Conservation (phyloP, 2,329 filamentous ascomycete species). For the Fusarium sp. region DNA sequence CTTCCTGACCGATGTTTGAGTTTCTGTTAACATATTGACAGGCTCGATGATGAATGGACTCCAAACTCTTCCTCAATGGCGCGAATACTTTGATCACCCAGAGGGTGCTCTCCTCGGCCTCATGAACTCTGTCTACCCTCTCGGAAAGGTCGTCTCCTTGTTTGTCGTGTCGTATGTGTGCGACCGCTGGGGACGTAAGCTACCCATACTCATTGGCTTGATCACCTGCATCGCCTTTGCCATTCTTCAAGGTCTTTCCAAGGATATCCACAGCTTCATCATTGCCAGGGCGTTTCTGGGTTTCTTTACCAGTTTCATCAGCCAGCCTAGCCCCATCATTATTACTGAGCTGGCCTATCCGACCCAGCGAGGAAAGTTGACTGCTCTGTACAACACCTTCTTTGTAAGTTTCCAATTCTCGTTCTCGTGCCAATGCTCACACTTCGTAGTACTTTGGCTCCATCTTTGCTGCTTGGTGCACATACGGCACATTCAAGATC, state of each 20-base stretch:
- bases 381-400: background rate
- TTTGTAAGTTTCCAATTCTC: background rate
- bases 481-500: conserved; percentile 16
- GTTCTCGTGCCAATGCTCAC: too few relatives aligned
- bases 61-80: conserved; percentile 55
- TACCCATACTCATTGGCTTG: conserved; percentile 50
- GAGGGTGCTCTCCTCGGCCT: conserved; percentile 49
- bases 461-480: conserved; percentile 19
- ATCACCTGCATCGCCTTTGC: background rate
- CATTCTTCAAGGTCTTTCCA: background rate
- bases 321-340: background rate
- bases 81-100: conserved; percentile 53
- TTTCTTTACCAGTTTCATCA: background rate
- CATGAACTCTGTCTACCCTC: conserved; percentile 50
- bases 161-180: conserved; percentile 50
- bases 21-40: background rate
- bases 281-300: background rate
- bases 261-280: background rate
- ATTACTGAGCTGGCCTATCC: background rate
- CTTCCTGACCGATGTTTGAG: background rate
- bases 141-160: conserved; percentile 54
- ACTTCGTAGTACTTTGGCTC: conserved; percentile 26
- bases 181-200: conserved; percentile 54
- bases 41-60: conserved; percentile 58
- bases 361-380: background rate